Evolutionary conservation across 768 basidiomycete genomes (phyloP).

Genomic region (Favolaschia claudopus): DNA sequence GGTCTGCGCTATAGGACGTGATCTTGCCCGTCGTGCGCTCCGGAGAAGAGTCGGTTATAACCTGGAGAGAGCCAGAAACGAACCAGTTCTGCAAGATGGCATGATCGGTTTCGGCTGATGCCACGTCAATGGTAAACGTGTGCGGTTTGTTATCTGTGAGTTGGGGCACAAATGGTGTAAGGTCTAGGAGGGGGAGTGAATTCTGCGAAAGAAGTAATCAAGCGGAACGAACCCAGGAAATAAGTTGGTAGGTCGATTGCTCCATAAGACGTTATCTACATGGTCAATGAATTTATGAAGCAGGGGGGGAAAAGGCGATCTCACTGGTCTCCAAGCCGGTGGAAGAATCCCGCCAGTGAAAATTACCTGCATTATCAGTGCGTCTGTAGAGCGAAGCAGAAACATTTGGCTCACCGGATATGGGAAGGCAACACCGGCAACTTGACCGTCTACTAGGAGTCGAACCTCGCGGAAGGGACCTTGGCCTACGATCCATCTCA

Average conservation of each 20-base stretch:
- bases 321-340: slow-evolving; percentile 68
- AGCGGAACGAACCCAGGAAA: too few species aligned
- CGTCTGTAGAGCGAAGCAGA: neutral
- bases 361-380: slow-evolving; percentile 42
- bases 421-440: slow-evolving; percentile 58
- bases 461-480: slow-evolving; percentile 61
- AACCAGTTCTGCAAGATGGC: slow-evolving; percentile 81
- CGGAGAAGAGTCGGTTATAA: slow-evolving; percentile 68
- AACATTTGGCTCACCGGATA: slow-evolving; percentile 46
- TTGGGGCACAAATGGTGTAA: slow-evolving; percentile 79
- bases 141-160: slow-evolving; percentile 75
- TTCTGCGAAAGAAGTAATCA: too few species aligned
- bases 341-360: slow-evolving; percentile 83
- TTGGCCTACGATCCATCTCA: slow-evolving; percentile 43
- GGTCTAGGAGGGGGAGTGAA: too few species aligned
- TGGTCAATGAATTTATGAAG: too few species aligned
- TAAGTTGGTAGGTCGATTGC: slow-evolving; percentile 82
- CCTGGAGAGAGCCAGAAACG: slow-evolving; percentile 75
- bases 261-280: slow-evolving; percentile 78
- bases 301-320: too few species aligned
- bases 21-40: slow-evolving; percentile 74
- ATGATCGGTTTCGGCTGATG: slow-evolving; percentile 71
- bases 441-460: slow-evolving; percentile 52
- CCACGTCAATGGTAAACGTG: slow-evolving; percentile 75
- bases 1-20: slow-evolving; percentile 60